phyloP scores from a whole-genome alignment of 495 filamentous ascomycete genomes.

The Aspergillus biplanus region DNA sequence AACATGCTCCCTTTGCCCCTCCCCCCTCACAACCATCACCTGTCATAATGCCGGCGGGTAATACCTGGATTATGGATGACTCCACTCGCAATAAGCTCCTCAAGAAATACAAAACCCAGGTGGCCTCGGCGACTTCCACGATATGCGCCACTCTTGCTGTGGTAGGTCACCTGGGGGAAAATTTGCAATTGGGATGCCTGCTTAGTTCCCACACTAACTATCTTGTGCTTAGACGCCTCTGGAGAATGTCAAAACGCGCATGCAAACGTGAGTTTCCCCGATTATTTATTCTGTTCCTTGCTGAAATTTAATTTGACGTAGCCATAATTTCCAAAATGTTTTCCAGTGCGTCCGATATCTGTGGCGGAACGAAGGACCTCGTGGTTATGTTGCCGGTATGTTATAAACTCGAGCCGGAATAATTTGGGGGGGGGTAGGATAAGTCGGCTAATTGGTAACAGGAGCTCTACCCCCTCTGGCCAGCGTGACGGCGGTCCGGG shows the following conservation, averaged over 20 bases:
- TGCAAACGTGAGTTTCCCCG: conserved; percentile 48
- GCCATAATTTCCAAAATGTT: conserved; percentile 49
- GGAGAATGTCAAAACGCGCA: conserved; percentile 55
- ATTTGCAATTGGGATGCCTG: not conserved
- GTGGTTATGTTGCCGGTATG: conserved; percentile 52
- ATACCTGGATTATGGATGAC: conserved; percentile 46
- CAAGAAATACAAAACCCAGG: conserved; percentile 52
- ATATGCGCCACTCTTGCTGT: conserved; percentile 50
- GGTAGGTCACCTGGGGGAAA: conserved; percentile 35
- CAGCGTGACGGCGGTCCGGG: conserved; percentile 87
- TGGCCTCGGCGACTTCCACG: conserved; percentile 48
- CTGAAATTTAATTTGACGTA: conserved; percentile 23
- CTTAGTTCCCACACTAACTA: conserved; percentile 6
- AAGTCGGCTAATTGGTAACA: conserved; percentile 34
- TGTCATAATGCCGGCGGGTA: conserved; percentile 38
- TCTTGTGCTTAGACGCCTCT: conserved; percentile 41
- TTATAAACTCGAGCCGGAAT: not conserved
- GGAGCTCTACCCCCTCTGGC: conserved; percentile 79
- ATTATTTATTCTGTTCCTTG: not conserved
- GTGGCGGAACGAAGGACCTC: conserved; percentile 51
- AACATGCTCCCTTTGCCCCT: conserved; percentile 47
- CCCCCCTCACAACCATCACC: conserved; percentile 33
- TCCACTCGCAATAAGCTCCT: conserved; percentile 44
- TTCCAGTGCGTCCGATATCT: conserved; percentile 47
- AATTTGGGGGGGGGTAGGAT: conserved; percentile 4